Percentiles rank a stretch among this genome's conserved stretches.
Conservation (phyloP, 73 alveolate genomes). For the Paraurostyla sp. region DNA sequence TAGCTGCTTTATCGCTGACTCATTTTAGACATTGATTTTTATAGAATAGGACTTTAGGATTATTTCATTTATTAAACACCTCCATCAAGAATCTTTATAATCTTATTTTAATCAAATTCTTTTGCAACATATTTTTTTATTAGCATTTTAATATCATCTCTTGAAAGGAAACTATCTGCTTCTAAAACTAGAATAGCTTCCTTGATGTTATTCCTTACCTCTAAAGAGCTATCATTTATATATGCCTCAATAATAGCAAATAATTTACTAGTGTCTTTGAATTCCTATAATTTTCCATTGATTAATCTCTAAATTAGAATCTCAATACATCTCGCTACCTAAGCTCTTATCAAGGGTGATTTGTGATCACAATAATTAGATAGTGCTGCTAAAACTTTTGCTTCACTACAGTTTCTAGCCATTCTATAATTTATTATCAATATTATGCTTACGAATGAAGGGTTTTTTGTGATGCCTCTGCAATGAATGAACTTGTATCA, state of each 20-base stretch:
- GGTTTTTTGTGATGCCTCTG: slow-evolving; percentile 15
- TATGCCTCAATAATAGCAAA: not conserved
- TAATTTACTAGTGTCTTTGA: slow-evolving; percentile 1
- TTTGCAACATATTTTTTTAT: not conserved
- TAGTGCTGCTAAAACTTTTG: not conserved
- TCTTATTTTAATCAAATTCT: slow-evolving; percentile 12
- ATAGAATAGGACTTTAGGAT: too few species aligned
- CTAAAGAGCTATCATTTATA: slow-evolving; percentile 32
- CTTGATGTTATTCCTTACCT: slow-evolving; percentile 8
- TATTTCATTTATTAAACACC: not conserved
- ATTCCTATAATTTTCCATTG: not conserved
- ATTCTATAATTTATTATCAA: not conserved
- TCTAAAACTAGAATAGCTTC: not conserved
- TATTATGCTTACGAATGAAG: not conserved
- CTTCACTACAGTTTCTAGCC: not conserved
- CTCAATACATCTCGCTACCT: slow-evolving; percentile 5
- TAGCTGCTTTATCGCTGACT: too few species aligned
- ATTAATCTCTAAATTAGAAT: not conserved
- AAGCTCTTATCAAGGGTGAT: not conserved
- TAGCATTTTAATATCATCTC: slow-evolving; percentile 18
- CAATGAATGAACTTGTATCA: slow-evolving; percentile 26
- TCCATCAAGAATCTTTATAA: not conserved
- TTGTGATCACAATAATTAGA: not conserved
- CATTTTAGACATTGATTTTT: too few species aligned
- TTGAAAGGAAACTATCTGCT: not conserved